Conservation (phyloP, 345 rosid genomes). For the Eutrema heterophyllum region DNA sequence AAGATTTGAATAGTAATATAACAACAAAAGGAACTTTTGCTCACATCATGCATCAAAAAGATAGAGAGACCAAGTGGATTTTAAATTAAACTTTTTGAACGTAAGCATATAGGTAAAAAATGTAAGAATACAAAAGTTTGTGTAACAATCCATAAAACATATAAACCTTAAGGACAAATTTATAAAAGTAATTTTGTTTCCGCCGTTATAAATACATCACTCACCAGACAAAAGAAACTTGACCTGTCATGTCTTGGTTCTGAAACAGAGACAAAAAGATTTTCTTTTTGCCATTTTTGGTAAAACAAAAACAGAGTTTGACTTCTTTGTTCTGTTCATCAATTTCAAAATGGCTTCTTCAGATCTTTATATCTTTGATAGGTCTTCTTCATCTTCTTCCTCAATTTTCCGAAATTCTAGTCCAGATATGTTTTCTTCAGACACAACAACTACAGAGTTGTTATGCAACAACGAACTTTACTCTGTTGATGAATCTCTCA, state of each 20-base stretch:
- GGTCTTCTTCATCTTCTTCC: slow-evolving; percentile 32
- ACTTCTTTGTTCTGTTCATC: not conserved
- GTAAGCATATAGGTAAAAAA: not conserved
- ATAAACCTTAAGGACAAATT: not conserved
- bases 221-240: slow-evolving; percentile 15
- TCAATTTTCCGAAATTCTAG: slow-evolving; percentile 31
- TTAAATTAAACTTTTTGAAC: slow-evolving; percentile 5
- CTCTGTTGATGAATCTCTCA: slow-evolving; percentile 34
- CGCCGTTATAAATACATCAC: slow-evolving; percentile 19
- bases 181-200: not conserved
- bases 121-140: not conserved
- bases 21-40: slow-evolving; percentile 23
- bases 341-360: slow-evolving; percentile 48
- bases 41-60: slow-evolving; percentile 20
- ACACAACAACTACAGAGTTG: slow-evolving; percentile 28
- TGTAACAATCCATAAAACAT: not conserved
- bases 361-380: slow-evolving; percentile 45
- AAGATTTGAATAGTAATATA: slow-evolving; percentile 12
- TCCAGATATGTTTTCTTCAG: slow-evolving; percentile 47
- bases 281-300: slow-evolving; percentile 32
- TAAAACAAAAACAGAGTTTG: not conserved
- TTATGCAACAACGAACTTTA: slow-evolving; percentile 31
- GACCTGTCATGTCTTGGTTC: slow-evolving; percentile 28
- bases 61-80: slow-evolving; percentile 1
- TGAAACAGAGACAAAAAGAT: slow-evolving; percentile 16